Base-by-base conservation (phyloP, 176 grass and related monocot genomes). In the Aechmea fasciata region DNA sequence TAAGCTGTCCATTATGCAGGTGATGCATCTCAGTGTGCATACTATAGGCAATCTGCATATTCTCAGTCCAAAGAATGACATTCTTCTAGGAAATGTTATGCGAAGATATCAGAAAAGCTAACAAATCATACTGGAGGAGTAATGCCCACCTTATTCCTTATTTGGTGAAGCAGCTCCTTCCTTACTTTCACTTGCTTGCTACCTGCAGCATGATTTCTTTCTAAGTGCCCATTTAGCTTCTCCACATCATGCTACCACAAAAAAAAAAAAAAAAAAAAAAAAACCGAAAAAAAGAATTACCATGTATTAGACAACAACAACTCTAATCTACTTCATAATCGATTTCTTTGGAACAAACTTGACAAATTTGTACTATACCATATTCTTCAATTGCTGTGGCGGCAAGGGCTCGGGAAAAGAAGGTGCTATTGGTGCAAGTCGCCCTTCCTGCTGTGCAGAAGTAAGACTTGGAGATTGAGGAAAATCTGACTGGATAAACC, bases 101-200 rank as follows among this genome's bases (percentile, higher is more conserved):
- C 57, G 26, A 61, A 69, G 49, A 50, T 48, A 67, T 29, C 15
- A 52, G 23, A 50, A 73, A 68, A 47, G 67, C 66, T 75, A 69
- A 69, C 47, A 52, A 64, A 25, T 70, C 69, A 65, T 15, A 4
- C 28, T 52, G 18, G 20, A 50, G 23, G 55, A 55, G 18, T 72
- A 50, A 71, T 76, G 57, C 76, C 75, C 66, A 93, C 95, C 87
- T 99, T 93, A 67, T 93, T 88, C 65, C 80, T 99, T 75, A 93
- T 90, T 71, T 92, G 85, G 69, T 90, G 80, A 66, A 93, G 82
- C 72, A 99, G 69, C 51, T 76, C 77, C 63, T 68, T 67, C 47
- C 71, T 90, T 77, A 78, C 59, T 72, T 79, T 79, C 62, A 84
- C 65, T 74, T 86, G 82, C 28, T 74, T 69, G 20, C 61, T 51